Percentiles rank a stretch among this genome's conserved stretches.
These are phyloP conservation scores for Acacia concinna DNA, from an alignment of 331 rosid genomes.

Conservation along the genomic window DNA sequence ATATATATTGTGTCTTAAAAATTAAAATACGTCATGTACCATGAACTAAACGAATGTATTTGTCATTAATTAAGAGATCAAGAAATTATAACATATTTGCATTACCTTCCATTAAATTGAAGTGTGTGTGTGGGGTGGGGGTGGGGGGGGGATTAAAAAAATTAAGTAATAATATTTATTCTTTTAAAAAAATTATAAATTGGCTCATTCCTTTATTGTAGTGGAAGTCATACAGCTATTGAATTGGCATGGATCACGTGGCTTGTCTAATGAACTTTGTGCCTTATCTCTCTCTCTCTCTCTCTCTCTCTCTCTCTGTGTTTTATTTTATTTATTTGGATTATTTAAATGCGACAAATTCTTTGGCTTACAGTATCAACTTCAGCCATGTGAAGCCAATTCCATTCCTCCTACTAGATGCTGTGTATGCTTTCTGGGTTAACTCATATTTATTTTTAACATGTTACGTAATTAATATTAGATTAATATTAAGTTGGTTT, in stretches of 20 bases:
- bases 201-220: neutral
- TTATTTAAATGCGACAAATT: neutral
- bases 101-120: too few relatives aligned
- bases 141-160: too few relatives aligned
- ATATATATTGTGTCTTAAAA: too few relatives aligned
- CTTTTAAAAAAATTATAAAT: neutral
- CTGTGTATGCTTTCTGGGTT: neutral
- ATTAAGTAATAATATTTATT: neutral
- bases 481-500: neutral
- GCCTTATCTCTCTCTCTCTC: neutral
- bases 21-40: too few relatives aligned
- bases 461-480: neutral
- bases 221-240: neutral
- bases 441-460: neutral
- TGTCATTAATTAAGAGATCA: too few relatives aligned
- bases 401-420: neutral
- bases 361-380: neutral
- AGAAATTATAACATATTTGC: too few relatives aligned
- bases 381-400: neutral
- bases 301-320: neutral
- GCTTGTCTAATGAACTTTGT: neutral
- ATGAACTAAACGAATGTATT: too few relatives aligned
- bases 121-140: too few relatives aligned
- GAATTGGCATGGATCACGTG: neutral
- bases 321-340: too few relatives aligned